Percentiles rank a stretch among this genome's conserved stretches.
Conservation (phyloP, 2,329 filamentous ascomycete genomes). For the Tothia fuscella region DNA sequence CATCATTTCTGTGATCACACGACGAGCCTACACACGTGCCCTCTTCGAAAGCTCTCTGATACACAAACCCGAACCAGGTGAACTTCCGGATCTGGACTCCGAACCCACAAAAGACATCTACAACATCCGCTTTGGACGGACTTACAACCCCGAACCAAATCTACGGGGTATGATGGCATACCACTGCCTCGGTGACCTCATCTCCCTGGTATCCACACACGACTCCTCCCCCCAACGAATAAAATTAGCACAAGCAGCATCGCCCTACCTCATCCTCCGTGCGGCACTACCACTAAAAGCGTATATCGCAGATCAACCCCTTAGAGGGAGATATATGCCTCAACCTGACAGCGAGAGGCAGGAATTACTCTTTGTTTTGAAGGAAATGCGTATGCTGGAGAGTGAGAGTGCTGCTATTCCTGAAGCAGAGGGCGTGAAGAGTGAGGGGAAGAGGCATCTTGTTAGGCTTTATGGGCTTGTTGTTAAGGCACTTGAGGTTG, state of each 20-base stretch:
- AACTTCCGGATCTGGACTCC: slow-evolving; percentile 40
- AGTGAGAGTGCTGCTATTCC: slow-evolving; percentile 62
- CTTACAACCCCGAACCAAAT: slow-evolving; percentile 53
- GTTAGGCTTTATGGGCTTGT: slow-evolving; percentile 70
- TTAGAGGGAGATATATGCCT: slow-evolving; percentile 70
- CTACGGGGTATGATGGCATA: slow-evolving; percentile 64
- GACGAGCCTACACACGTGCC: slow-evolving; percentile 58
- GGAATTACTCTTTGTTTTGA: slow-evolving; percentile 64
- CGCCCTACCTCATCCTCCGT: slow-evolving; percentile 72
- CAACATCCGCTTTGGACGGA: slow-evolving; percentile 56
- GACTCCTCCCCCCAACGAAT: slow-evolving; percentile 33
- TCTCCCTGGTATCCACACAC: slow-evolving; percentile 40
- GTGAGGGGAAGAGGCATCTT: slow-evolving; percentile 57
- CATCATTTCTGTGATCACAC: slow-evolving; percentile 52
- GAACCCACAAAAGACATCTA: slow-evolving; percentile 52
- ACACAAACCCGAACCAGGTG: slow-evolving; percentile 53
- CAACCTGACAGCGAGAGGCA: slow-evolving; percentile 70
- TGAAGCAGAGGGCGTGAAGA: slow-evolving; percentile 21
- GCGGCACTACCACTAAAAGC: slow-evolving; percentile 68
- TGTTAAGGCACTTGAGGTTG: slow-evolving; percentile 5
- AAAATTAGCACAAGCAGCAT: slow-evolving; percentile 60
- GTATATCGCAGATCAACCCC: slow-evolving; percentile 83
- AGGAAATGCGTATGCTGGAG: slow-evolving; percentile 51
- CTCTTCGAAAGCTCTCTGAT: slow-evolving; percentile 77
- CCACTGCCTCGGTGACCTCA: slow-evolving; percentile 64